phyloP scores from a whole-genome alignment of 2,329 filamentous ascomycete species.

The Xylaria sp. region DNA sequence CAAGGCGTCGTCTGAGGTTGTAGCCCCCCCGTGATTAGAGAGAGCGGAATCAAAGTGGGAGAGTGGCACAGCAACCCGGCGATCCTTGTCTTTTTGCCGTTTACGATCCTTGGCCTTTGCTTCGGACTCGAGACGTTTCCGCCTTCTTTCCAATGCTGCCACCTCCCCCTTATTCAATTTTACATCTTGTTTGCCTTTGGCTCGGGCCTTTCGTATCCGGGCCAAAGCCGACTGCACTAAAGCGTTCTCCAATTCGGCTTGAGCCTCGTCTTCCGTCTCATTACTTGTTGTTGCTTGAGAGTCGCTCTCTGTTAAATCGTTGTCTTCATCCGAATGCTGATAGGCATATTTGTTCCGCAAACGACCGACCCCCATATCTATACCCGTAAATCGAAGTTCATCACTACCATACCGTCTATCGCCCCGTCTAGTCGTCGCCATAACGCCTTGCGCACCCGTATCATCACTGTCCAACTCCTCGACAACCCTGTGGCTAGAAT shows the following conservation, averaged over 20 bases:
- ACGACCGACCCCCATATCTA: constrained; percentile 62
- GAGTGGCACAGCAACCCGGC: constrained; percentile 64
- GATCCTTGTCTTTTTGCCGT: constrained; percentile 55
- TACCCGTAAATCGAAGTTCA: constrained; percentile 68
- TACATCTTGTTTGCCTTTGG: constrained; percentile 80
- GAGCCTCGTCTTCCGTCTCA: constrained; percentile 63
- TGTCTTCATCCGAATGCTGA: constrained; percentile 57
- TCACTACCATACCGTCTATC: constrained; percentile 67
- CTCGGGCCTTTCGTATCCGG: constrained; percentile 81
- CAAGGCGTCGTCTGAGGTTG: constrained; percentile 50
- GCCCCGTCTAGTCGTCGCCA: constrained; percentile 55
- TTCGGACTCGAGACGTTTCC: constrained; percentile 66
- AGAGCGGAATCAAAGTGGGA: constrained; percentile 60
- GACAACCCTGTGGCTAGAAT: constrained; percentile 60
- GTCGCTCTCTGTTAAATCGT: constrained; percentile 60
- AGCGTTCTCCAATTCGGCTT: constrained; percentile 73
- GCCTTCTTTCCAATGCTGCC: constrained; percentile 77
- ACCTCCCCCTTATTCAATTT: constrained; percentile 83
- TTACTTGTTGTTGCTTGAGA: constrained; percentile 60
- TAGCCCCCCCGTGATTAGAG: constrained; percentile 49
- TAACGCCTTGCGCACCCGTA: constrained; percentile 65
- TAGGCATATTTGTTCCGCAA: constrained; percentile 53
- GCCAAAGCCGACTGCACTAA: constrained; percentile 81
- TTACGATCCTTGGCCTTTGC: constrained; percentile 54
- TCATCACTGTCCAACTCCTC: constrained; percentile 75